Base-by-base conservation (phyloP, 2,329 filamentous ascomycete genomes). In the Aureobasidium uvarum region DNA sequence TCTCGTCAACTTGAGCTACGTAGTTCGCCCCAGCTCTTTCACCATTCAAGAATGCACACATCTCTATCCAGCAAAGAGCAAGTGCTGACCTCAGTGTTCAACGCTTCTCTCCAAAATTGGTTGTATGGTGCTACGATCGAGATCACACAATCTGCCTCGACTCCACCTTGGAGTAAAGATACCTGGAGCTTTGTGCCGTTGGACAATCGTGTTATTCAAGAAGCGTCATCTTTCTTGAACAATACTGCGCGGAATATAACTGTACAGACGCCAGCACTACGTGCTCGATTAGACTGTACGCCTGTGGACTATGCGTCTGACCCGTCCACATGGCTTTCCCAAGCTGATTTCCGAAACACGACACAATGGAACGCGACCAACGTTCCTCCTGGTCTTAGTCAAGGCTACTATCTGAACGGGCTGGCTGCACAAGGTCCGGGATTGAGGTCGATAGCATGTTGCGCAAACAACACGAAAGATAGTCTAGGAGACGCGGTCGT, bases 151-250 rank as follows among this genome's bases (percentile, higher is more conserved):
- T 36, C 33, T 36, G 33, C 33, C 33, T 36, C 33, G 8, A 36
- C 33, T 36, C 33, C 33, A 3, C 33, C 33, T 11, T 59, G 55
- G 55, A 59, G 39, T 14, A 59, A 46, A 16, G 55, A 59, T 25
- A 59, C 55, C 0, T 59, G 55, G 55, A 59, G 39, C 10, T 59
- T 59, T 20, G 13, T 36, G 8, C 55, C 55, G 5, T 14, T 59
- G 13, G 39, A 59, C 18, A 13, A 8, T 13, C 33, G 13, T 3
- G 33, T 36, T 0, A 13, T 36, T 1, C 33, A 36, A 36, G 33
- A 36, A 8, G 33, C 33, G 10, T 36, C 33, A 23, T 16, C 25
- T 14, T 2, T 18, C 2, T 2, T 2, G 4, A 0, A 5, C 2
- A 18, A 20, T 4, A 36, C 33, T 36, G 13, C 7, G 6, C 39